phyloP scores from a whole-genome alignment of 2,329 filamentous ascomycete genomes.

The Emmonsiellopsis sp. region DNA sequence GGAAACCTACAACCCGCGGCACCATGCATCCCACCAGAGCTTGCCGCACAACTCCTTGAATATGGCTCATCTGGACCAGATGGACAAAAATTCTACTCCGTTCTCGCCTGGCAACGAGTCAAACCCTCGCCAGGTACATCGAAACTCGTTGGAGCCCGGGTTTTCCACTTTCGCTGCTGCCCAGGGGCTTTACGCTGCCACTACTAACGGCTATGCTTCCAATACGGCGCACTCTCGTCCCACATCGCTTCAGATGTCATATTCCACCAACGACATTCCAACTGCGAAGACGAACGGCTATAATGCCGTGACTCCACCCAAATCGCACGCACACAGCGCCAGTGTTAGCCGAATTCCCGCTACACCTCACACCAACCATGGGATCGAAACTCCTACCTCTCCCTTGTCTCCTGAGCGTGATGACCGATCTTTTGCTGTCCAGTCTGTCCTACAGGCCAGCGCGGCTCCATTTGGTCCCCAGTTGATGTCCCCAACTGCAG shows the following conservation, averaged over 20 bases:
- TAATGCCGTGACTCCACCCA: constrained; percentile 36
- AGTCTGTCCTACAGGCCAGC: constrained; percentile 69
- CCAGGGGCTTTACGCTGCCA: constrained; percentile 14
- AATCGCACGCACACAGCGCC: constrained; percentile 63
- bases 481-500: constrained; percentile 31
- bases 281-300: constrained; percentile 65
- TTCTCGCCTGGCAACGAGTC: constrained; percentile 5
- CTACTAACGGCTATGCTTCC: constrained; percentile 2
- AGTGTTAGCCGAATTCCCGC: constrained; percentile 65
- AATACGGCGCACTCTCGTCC: constrained; percentile 38
- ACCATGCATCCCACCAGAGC: constrained; percentile 56
- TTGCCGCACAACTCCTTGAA: constrained; percentile 47
- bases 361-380: constrained; percentile 57
- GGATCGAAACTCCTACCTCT: constrained; percentile 15
- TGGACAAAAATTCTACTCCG: constrained; percentile 12
- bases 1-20: constrained; percentile 59
- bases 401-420: constrained; percentile 34
- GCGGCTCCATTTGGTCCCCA: constrained; percentile 70
- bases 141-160: constrained; percentile 37
- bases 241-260: constrained; percentile 63
- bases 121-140: constrained; percentile 28
- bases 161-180: constrained; percentile 4
- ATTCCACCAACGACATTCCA: constrained; percentile 80
- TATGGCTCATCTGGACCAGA: constrained; percentile 29
- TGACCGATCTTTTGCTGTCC: constrained; percentile 42